phyloP scores from a whole-genome alignment of 768 basidiomycete genomes.

The Kondoa malvinella region DNA sequence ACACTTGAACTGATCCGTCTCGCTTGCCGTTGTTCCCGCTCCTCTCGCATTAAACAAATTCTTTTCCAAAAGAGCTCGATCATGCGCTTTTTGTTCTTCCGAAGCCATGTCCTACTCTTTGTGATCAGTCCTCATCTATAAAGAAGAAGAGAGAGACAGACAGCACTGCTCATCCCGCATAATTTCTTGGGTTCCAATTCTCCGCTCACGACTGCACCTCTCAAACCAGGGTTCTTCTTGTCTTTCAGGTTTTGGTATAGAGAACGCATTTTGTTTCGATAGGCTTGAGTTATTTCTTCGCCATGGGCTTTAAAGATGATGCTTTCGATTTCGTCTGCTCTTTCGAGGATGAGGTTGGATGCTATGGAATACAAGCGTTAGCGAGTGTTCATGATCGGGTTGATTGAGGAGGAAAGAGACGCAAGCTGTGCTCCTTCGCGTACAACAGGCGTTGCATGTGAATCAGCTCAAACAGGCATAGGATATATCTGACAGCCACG shows the following conservation, averaged over 20 bases:
- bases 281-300: constrained; percentile 38
- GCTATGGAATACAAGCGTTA: constrained; percentile 36
- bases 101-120: constrained; percentile 74
- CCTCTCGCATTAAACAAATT: constrained; percentile 83
- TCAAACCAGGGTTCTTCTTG: constrained; percentile 71
- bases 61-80: constrained; percentile 60
- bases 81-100: constrained; percentile 69
- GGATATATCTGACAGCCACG: background rate
- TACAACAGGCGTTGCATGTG: background rate
- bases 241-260: constrained; percentile 89
- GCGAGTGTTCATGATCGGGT: background rate
- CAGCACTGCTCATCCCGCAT: constrained; percentile 10
- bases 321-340: constrained; percentile 56
- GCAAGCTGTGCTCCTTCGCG: background rate
- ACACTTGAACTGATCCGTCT: constrained; percentile 97
- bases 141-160: background rate
- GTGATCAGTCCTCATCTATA: background rate
- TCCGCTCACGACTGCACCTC: constrained; percentile 71
- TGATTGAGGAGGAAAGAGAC: background rate
- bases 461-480: background rate
- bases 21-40: constrained; percentile 74
- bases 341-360: constrained; percentile 47
- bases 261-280: constrained; percentile 67
- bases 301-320: constrained; percentile 40
- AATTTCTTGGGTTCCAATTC: constrained; percentile 54